Evolutionary conservation across 306 rosid genomes (phyloP), one percentile per base, ranked within the genome.

Genomic region (Vigna radiata): DNA sequence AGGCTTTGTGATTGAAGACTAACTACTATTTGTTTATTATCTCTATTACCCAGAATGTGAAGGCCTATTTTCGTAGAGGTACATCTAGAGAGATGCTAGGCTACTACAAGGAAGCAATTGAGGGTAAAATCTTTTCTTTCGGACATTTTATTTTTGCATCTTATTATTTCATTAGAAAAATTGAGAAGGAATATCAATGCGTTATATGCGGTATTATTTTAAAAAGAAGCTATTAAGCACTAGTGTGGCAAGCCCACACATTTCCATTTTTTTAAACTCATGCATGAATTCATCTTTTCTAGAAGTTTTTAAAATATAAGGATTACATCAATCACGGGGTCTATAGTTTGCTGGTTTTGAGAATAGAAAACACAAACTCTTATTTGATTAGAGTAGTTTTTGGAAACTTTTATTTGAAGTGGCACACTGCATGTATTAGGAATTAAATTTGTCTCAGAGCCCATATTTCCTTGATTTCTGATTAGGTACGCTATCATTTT

Each of bases 41-140:
- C 58, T 63, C 58, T 68, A 65, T 84, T 85, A 63, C 80, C 43
- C 89, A 96, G 99, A 91, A 88, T 84, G 93, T 96, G 81, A 96
- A 96, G 75, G 96, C 99, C 68, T 89, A 87, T 85, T 87, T 91
- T 37, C 92, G 99, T 25, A 89, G 99, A 89, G 99, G 97, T 59
- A 87, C 93, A 21, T 94, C 99, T 17, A 86, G 98, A 79, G 99
- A 96, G 86, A 87, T 91, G 96, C 90, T 92, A 66, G 97, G 98
- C 68, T 96, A 81, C 86, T 96, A 87, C 65, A 91, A 89, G 87
- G 98, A 89, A 68, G 99, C 99, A 61, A 85, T 80, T 84, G 99
- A 96, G 61, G 99, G 99, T 96, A 77, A 69, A 85, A 54, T 72
- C 58, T 53, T 74, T 64, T 76, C 33, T 79, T 77, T 78, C 68